Evolutionary conservation across 805 yeast genomes (phyloP), one percentile per base, ranked within the genome.

Genomic region (Wickerhamomyces silvicola): DNA sequence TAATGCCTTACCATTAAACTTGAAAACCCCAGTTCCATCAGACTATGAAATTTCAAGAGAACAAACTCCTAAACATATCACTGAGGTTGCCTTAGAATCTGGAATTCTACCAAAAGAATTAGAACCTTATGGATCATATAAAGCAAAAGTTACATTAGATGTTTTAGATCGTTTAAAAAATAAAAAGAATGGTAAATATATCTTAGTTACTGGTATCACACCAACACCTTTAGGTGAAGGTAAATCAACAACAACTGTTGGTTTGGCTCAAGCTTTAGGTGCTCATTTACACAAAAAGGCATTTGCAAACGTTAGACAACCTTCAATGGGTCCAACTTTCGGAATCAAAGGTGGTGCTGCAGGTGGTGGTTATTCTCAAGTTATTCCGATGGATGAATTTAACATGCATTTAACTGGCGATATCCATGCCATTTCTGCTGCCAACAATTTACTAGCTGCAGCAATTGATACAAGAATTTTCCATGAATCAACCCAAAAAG

Each of bases 291-390:
- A 77, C 32, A 78, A 75, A 57, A 80, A 81, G 37, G 78, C 94
- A 23, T 78, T 88, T 58, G 98, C 97, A 33, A 87, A 85, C 51
- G 95, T 90, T 31, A 82, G 98, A 59, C 98, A 90, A 59, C 97
- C 97, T 18, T 82, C 94, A 8, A 86, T 90, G 96, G 97, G 97
- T 24, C 98, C 98, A 31, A 90, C 97, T 13, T 90, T 90, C 51
- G 98, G 98, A 59, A 87, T 90, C 50, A 90, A 90, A 65, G 98
- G 98, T 53, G 97, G 97, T 60, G 98, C 98, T 36, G 97, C 97
- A 13, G 98, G 98, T 49, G 98, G 97, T 56, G 97, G 97, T 29
- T 90, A 87, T 60, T 74, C 97, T 2, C 97, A 90, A 64, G 97
- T 90, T 28, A 88, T 90, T 48, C 97, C 97, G 32, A 90, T 90